Evolutionary conservation across 2,329 filamentous ascomycete species (phyloP), one percentile per base, ranked within the genome.

Genomic region (Fusarium nisikadoi): DNA sequence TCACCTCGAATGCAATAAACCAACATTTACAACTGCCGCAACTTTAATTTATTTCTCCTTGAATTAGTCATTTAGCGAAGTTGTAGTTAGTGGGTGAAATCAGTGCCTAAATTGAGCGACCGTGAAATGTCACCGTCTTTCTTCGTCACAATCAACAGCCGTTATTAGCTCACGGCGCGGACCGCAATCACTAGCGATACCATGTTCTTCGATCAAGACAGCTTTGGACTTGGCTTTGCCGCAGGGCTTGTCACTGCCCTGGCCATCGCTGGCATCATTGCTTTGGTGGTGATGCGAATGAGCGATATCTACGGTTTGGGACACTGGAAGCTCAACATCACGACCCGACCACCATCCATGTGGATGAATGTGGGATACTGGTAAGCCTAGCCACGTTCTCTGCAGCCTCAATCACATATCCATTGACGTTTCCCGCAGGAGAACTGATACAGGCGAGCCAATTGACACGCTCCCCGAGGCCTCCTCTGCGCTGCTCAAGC

Each of bases 331-430:
- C 83, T 90, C 53, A 88, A 90, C 72, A 69, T 88, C 27, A 78
- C 82, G 23, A 75, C 86, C 2, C 84, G 85, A 2, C 80, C 84
- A 5, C 73, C 77, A 9, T 83, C 82, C n/a, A 88, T 89, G 87
- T 90, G 88, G 88, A 90, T 90, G 87, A 90, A 90, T 62, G 85
- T 90, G 80, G 88, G 88, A 1, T 90, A 87, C 66, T 90, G 88
- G 88, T 85, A 84, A 76, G 85, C 81, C 38, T 25, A 43, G 29
- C 33, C 58, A 63, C 43, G 9, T 19, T 25, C 14, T 36, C 23
- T 20, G 16, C 27, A 33, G 49, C 12, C 35, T 27, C 41, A 39
- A 29, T 4, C 23, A 33, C 16, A 39, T 9, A n/a, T 49, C n/a
- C 29, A 49, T 25, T 35, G 7, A 45, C 27, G 9, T 5, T 49